Conservation (phyloP, 495 filamentous ascomycete species). For the Xanthoparmelia taractica region DNA sequence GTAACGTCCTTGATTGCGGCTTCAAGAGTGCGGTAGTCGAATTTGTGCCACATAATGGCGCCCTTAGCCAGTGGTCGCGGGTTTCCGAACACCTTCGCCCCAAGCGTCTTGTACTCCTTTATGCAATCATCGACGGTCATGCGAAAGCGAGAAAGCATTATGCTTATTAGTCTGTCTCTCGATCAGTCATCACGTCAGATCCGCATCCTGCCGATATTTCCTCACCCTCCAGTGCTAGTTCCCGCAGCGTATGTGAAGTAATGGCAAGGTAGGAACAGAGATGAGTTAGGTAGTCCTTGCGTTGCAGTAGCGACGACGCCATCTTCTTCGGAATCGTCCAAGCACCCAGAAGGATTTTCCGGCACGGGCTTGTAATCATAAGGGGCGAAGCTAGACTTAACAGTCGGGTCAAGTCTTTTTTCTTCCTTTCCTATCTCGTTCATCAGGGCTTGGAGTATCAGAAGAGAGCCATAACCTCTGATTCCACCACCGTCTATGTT, state of each 20-base stretch:
- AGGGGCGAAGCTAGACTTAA: constrained; percentile 1
- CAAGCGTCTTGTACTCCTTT: constrained; percentile 39
- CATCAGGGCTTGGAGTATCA: constrained; percentile 28
- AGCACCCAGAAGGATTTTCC: not conserved
- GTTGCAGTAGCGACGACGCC: not conserved
- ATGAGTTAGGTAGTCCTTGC: not conserved
- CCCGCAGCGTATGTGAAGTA: constrained; percentile 24
- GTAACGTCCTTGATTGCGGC: not conserved
- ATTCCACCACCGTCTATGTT: constrained; percentile 29
- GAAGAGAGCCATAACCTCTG: constrained; percentile 26
- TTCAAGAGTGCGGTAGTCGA: not conserved
- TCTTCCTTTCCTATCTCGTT: constrained; percentile 19
- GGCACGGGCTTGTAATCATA: not conserved
- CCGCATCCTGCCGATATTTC: constrained; percentile 23
- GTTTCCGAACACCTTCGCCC: constrained; percentile 39
- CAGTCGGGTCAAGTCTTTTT: not conserved
- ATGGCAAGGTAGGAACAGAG: constrained; percentile 20
- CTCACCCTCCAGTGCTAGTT: constrained; percentile 21
- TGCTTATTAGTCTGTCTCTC: constrained; percentile 33
- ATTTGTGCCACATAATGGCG: not conserved
- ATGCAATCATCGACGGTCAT: constrained; percentile 46
- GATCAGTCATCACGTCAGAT: constrained; percentile 20
- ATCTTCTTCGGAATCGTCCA: not conserved
- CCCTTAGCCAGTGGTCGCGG: constrained; percentile 10
- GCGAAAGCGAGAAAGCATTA: constrained; percentile 43